Evolutionary conservation across 1,139 yeast species (phyloP), one percentile per base, ranked within the genome.

Genomic region (Taphrina wiesneri): DNA sequence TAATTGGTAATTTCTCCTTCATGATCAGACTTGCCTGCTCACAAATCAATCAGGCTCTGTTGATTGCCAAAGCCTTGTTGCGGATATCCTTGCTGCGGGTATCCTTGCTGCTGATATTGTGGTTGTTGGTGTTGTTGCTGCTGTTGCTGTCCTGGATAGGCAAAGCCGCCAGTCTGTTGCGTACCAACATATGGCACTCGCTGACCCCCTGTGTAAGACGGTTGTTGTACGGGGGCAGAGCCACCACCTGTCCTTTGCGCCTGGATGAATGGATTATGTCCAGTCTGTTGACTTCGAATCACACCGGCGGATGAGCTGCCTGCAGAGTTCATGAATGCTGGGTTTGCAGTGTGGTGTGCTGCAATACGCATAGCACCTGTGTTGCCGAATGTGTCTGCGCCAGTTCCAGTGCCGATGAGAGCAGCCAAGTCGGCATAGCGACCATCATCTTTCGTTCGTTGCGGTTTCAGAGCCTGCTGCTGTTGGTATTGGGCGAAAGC

Each of bases 321-420:
- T 70, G 87, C 86, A 17, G 97, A 88, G 76, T 89, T 90, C 73
- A 92, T 83, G 74, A 90, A 91, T 23, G 84, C 86, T 17, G 56
- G 64, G 7, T 95, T 85, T 71, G 84, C 85, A 0, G 98, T 92
- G 75, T 89, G 96, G 74, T 93, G 98, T 64, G 96, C 96, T 13
- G 98, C 96, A 68, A 93, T 84, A 78, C 97, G 86, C 32, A 86
- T 78, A 17, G 87, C 88, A 65, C 99, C 99, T 4, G 90, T 87
- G 76, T 93, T 93, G 77, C 99, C 99, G 76, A 90, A 93, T 0
- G 98, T 92, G 77, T 93, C 99, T 67, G 91, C 80, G 26, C 97
- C 98, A 11, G 61, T 56, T 45, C 97, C 97, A 66, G 86, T 85
- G 13, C 96, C 88, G 71, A 92, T 81, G 67, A 92, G 80, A 68